Evolutionary conservation across 345 rosid genomes (phyloP), one percentile per base, ranked within the genome.

Genomic region (Salix dunnii): DNA sequence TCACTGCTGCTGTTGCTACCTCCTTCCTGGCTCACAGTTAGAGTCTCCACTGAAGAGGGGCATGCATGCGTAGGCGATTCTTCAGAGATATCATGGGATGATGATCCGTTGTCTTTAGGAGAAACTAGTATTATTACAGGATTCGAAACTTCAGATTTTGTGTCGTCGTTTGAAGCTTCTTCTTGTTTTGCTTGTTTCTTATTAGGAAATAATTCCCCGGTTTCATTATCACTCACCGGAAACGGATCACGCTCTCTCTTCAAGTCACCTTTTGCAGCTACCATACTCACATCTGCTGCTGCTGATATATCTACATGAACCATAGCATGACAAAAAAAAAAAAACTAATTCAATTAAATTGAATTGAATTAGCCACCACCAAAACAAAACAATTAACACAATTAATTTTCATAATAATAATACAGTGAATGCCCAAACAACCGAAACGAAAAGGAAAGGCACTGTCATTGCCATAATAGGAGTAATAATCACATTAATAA

Each of bases 81-180:
- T 62, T 82, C 81, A 72, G 86, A 82, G 48, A 87, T 80, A 77
- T 89, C 92, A 4, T 85, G 90, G 73, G 88, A 86, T 42, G 88
- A 86, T 36, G 83, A 81, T 0, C 84, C 81, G 81, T 81, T 85
- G 55, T 84, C 94, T 27, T 82, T 88, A 1, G 92, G 93, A 51
- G 94, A 91, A 1, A 87, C 78, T 48, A 81, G 4, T 46, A 11
- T 3, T 3, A 14, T 46, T 46, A 46, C 48, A 1, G 98, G 98
- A 77, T 96, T 93, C 2, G 92, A 86, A 69, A 96, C 97, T 81
- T 96, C 99, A 30, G 98, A 96, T 30, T 81, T 81, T 25, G 87
- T 77, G 71, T 96, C 99, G 49, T 96, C 98, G 40, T 83, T 82
- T 1, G 89, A 85, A 81, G 91, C 86, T 65, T 96, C 99, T 79